Conservation (phyloP, 176 grass and related monocot species). For the Carex littledalei region DNA sequence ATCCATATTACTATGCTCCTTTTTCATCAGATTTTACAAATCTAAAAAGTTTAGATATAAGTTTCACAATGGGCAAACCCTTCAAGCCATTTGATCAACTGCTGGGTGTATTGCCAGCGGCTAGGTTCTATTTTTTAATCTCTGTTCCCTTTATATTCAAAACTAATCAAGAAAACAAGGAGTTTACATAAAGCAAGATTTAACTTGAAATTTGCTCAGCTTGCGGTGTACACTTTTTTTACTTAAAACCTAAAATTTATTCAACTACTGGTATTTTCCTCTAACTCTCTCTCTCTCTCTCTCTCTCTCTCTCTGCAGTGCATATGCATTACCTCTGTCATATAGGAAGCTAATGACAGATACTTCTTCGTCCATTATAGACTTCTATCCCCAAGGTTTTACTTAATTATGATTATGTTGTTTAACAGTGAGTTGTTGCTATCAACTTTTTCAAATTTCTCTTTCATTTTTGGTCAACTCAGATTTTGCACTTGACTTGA, state of each 20-base stretch:
- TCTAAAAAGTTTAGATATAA: slow-evolving; percentile 32
- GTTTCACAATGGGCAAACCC: slow-evolving; percentile 30
- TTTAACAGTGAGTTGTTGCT: not conserved
- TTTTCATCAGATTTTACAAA: slow-evolving; percentile 44
- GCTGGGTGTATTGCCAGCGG: slow-evolving; percentile 39
- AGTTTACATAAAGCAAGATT: not conserved
- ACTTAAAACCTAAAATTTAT: not conserved
- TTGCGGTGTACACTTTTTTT: not conserved
- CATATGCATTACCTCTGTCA: slow-evolving; percentile 34
- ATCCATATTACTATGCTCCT: slow-evolving; percentile 48
- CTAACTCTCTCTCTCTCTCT: not conserved
- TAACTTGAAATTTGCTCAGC: not conserved
- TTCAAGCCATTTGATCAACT: slow-evolving; percentile 55
- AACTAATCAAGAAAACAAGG: not conserved
- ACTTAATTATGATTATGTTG: not conserved
- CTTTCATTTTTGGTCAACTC: not conserved
- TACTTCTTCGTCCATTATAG: slow-evolving; percentile 37
- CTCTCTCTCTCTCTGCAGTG: slow-evolving; percentile 13
- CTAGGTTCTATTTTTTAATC: slow-evolving; percentile 24
- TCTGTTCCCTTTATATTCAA: slow-evolving; percentile 8
- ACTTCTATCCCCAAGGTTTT: slow-evolving; percentile 45
- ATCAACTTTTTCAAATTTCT: not conserved
- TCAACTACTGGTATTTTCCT: not conserved
- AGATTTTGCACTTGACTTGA: slow-evolving; percentile 47
- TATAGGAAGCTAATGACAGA: slow-evolving; percentile 45